phyloP scores from a whole-genome alignment of 2,329 filamentous ascomycete genomes.

The Epichloe sp. region DNA sequence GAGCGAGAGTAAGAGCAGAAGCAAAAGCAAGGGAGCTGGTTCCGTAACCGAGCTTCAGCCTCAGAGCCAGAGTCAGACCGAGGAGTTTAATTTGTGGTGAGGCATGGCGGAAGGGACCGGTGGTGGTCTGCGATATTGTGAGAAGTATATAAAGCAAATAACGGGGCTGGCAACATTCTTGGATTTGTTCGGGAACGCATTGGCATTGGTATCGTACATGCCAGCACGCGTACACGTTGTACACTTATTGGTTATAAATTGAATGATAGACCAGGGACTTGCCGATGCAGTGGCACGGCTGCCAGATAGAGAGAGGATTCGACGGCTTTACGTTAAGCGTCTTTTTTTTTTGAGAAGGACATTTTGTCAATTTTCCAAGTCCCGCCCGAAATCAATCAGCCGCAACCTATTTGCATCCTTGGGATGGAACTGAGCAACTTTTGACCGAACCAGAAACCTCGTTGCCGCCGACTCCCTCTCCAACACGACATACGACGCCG shows the following conservation, averaged over 20 bases:
- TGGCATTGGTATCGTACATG: neutral
- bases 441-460: conserved; percentile 50
- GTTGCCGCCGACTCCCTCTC: conserved; percentile 47
- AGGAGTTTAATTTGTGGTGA: conserved; percentile 1
- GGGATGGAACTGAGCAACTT: conserved; percentile 54
- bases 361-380: conserved; percentile 38
- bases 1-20: neutral
- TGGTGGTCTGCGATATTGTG: neutral
- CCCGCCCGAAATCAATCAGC: conserved; percentile 51
- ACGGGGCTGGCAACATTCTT: too few relatives aligned
- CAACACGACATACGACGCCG: conserved; percentile 45
- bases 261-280: too few relatives aligned
- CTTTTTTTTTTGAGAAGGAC: too few relatives aligned
- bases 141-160: too few relatives aligned
- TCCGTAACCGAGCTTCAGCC: neutral
- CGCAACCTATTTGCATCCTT: conserved; percentile 46
- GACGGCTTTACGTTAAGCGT: too few relatives aligned
- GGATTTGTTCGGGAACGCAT: neutral
- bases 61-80: neutral
- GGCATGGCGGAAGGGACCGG: neutral
- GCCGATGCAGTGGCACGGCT: too few relatives aligned
- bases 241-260: too few relatives aligned
- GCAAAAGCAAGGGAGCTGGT: neutral
- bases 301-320: too few relatives aligned
- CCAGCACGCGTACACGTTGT: neutral